Conservation (phyloP, 208 protist genomes). For the Trypanosoma vivax region DNA sequence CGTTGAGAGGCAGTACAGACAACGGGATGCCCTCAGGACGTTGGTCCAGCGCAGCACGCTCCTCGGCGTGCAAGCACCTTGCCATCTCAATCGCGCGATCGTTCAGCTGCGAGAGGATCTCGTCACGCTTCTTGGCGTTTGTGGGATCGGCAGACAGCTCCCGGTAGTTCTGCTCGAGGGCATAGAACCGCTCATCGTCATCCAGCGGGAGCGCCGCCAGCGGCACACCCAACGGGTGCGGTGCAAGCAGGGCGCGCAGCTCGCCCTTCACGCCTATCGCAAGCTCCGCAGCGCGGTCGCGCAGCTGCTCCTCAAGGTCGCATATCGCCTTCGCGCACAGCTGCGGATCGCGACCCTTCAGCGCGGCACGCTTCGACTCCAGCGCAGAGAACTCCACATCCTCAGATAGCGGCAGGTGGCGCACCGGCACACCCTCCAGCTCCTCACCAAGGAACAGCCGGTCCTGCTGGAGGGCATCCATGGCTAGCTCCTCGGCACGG, state of each 20-base stretch:
- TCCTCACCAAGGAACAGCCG: conserved; percentile 73
- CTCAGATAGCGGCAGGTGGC: conserved; percentile 56
- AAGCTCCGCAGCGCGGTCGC: conserved; percentile 58
- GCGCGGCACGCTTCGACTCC: conserved; percentile 55
- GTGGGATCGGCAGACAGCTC: conserved; percentile 40
- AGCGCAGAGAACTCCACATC: conserved; percentile 54
- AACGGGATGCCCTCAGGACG: conserved; percentile 58
- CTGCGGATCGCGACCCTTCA: conserved; percentile 36
- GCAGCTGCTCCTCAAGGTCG: conserved; percentile 69
- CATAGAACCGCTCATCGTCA: conserved; percentile 33
- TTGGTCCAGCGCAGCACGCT: conserved; percentile 40
- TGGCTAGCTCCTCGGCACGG: conserved; percentile 51
- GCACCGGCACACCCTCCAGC: conserved; percentile 50
- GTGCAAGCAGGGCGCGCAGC: conserved; percentile 53
- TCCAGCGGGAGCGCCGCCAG: conserved; percentile 47
- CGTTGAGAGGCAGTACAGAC: conserved; percentile 51
- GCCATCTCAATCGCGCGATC: conserved; percentile 57
- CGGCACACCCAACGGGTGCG: conserved; percentile 55
- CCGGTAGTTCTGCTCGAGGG: conserved; percentile 53
- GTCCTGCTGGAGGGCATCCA: conserved; percentile 62
- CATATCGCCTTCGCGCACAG: conserved; percentile 39
- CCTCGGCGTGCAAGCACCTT: conserved; percentile 42
- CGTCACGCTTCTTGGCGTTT: conserved; percentile 38
- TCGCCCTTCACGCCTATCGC: conserved; percentile 32
- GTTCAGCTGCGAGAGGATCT: conserved; percentile 70